These are phyloP conservation scores for Salicornia ramosissima DNA, from an alignment of 148 eudicot species.

Conservation along the genomic window DNA sequence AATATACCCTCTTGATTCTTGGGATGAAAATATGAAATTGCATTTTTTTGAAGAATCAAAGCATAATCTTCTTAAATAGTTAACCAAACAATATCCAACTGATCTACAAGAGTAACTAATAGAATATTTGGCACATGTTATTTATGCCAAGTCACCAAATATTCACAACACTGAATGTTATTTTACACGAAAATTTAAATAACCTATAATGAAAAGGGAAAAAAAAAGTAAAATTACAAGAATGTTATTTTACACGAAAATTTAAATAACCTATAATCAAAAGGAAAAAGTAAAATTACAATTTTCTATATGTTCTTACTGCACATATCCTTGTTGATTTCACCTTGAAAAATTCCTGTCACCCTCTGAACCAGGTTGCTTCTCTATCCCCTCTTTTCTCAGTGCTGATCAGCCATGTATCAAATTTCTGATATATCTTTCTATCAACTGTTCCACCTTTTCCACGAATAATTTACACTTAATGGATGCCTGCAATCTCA, in stretches of 20 bases:
- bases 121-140: neutral
- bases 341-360: conserved; percentile 11
- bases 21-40: neutral
- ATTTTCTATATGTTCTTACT: too few species aligned
- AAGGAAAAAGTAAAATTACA: too few species aligned
- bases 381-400: conserved; percentile 10
- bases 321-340: conserved; percentile 21
- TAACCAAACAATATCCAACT: neutral
- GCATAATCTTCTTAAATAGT: neutral
- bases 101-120: neutral
- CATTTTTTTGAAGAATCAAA: neutral
- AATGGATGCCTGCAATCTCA: conserved; percentile 26
- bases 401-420: conserved; percentile 10
- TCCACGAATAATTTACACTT: conserved; percentile 9
- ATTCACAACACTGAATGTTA: conserved; percentile 16
- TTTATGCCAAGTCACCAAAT: conserved; percentile 5
- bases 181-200: conserved; percentile 15
- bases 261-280: too few species aligned
- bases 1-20: neutral
- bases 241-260: too few species aligned
- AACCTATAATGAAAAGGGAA: conserved; percentile 7
- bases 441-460: conserved; percentile 14
- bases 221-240: conserved; percentile 2
- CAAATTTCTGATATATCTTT: conserved; percentile 13
- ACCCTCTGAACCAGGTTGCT: conserved; percentile 18